A percentile compares a stretch with the other conserved stretches of the same genome.
These are phyloP conservation scores for Gillenia trifoliata DNA, from an alignment of 306 rosid genomes.

Conservation along the genomic window DNA sequence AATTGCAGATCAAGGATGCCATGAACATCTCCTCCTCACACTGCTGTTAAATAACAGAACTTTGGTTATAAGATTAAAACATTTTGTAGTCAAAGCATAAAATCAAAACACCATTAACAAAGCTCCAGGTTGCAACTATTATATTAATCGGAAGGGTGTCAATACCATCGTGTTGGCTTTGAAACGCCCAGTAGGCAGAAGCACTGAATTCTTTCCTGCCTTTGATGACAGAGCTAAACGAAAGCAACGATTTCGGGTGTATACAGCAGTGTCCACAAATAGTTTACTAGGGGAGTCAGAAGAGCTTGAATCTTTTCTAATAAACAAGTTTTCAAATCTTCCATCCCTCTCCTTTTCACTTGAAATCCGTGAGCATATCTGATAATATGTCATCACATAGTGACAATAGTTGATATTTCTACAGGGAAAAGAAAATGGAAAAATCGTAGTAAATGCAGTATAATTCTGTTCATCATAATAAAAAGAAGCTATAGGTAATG, in stretches of 20 bases:
- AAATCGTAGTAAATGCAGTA: constrained; percentile 19
- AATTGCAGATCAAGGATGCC: constrained; percentile 89
- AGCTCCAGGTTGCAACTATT: neutral
- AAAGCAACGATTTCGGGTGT: constrained; percentile 89
- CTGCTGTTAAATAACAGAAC: constrained; percentile 30
- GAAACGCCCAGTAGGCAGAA: constrained; percentile 63
- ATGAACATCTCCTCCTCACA: constrained; percentile 74
- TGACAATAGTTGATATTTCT: constrained; percentile 30
- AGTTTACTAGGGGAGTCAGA: constrained; percentile 46
- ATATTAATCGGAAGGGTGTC: neutral
- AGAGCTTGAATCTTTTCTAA: constrained; percentile 63
- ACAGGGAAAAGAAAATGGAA: constrained; percentile 18
- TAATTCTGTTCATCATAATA: constrained; percentile 12
- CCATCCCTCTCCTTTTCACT: constrained; percentile 36
- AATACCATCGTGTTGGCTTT: constrained; percentile 59
- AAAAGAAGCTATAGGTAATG: neutral
- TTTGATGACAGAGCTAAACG: constrained; percentile 83
- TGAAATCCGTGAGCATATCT: constrained; percentile 80
- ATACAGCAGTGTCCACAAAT: constrained; percentile 91
- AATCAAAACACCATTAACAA: neutral
- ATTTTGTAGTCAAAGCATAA: neutral
- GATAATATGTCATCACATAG: constrained; percentile 34
- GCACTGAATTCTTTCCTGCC: constrained; percentile 86
- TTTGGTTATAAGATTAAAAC: constrained; percentile 5
- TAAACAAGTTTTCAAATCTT: constrained; percentile 49